Percentiles rank a stretch among this genome's conserved stretches.
phyloP scores from a whole-genome alignment of 2,329 filamentous ascomycete genomes.

The Sclerotinia subarctica region DNA sequence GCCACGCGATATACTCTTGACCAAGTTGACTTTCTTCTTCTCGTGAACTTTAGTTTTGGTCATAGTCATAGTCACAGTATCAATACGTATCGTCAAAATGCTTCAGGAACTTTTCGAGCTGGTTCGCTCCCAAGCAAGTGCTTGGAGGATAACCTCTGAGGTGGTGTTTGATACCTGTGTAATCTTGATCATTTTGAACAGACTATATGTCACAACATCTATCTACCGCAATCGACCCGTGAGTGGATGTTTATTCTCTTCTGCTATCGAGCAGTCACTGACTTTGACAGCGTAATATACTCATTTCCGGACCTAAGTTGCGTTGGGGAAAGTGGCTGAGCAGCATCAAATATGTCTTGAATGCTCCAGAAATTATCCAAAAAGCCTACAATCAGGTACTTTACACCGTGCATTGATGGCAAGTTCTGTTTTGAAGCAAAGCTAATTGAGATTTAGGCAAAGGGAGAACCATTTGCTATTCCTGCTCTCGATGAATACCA shows the following conservation, averaged over 20 bases:
- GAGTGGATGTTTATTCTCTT: background rate
- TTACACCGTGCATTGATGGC: background rate
- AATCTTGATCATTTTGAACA: background rate
- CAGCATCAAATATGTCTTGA: background rate
- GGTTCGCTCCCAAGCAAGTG: background rate
- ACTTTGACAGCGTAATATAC: background rate
- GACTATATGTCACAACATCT: background rate
- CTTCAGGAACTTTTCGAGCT: background rate
- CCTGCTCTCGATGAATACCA: background rate
- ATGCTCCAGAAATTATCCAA: background rate
- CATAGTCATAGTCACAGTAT: background rate
- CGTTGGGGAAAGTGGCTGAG: conserved; percentile 1
- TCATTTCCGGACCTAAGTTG: background rate
- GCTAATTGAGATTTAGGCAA: background rate
- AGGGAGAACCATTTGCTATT: background rate
- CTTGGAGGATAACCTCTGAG: background rate
- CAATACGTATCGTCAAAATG: background rate
- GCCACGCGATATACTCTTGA: background rate
- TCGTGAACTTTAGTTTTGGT: background rate
- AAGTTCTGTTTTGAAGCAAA: background rate
- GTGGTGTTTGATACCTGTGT: background rate
- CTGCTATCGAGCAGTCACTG: background rate
- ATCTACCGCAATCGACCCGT: background rate
- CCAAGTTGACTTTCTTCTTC: background rate
- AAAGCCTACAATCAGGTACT: background rate